Conservation (phyloP, 2,329 filamentous ascomycete species). For the Beauveria pseudobassiana region DNA sequence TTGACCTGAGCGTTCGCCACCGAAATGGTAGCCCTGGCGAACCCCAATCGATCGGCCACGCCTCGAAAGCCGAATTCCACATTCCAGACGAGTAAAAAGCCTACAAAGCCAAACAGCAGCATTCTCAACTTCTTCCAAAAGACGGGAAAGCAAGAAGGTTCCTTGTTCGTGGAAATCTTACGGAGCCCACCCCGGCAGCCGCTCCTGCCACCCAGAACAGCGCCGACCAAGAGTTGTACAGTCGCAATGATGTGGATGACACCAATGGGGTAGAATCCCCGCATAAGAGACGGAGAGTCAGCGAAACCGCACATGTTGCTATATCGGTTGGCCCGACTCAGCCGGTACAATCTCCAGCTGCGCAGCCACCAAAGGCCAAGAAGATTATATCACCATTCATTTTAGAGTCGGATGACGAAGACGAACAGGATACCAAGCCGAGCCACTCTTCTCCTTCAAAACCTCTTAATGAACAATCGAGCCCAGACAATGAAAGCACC, state of each 20-base stretch:
- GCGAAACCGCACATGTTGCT: conserved; percentile 18
- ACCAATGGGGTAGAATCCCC: conserved; percentile 28
- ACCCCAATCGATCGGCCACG: conserved; percentile 23
- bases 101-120: conserved; percentile 48
- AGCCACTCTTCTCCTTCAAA: not conserved
- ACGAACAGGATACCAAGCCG: conserved; percentile 18
- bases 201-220: conserved; percentile 14
- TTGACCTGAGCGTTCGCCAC: not conserved
- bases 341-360: not conserved
- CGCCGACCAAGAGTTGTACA: conserved; percentile 17
- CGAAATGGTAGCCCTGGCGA: conserved; percentile 29
- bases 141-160: conserved; percentile 49
- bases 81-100: conserved; percentile 24
- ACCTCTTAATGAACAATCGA: not conserved
- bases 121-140: conserved; percentile 74
- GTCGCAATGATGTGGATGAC: conserved; percentile 21
- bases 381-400: conserved; percentile 49
- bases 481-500: not conserved
- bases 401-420: conserved; percentile 57
- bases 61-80: conserved; percentile 23
- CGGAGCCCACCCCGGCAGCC: conserved; percentile 12
- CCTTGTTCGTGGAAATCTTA: conserved; percentile 43
- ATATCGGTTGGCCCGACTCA: conserved; percentile 10
- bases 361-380: conserved; percentile 15
- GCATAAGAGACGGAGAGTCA: conserved; percentile 23